Evolutionary conservation across 1,139 yeast genomes (phyloP), one percentile per base, ranked within the genome.

Genomic region (Blastobotrys capitulatus): DNA sequence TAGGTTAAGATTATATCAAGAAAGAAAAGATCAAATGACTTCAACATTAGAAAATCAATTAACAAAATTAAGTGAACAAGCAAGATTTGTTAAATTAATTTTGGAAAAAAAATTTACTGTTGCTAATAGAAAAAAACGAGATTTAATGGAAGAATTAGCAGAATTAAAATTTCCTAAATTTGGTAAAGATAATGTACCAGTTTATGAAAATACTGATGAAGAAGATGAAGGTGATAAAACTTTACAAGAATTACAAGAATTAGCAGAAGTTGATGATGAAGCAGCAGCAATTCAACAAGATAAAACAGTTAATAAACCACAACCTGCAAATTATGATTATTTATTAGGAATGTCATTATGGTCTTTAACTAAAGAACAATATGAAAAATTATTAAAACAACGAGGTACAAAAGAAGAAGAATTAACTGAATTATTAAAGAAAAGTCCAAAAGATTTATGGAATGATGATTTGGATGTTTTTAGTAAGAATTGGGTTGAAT

Each of bases 401-500:
- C 77, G 81, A 56, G 87, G 80, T 48, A 81, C 71, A 31, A 85
- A 83, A 63, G 94, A 89, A 63, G 72, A 68, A 10, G 95, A 88
- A 62, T 76, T 92, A 59, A 83, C 81, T 46, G 66, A 64, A 1
- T 74, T 92, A 57, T 75, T 90, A 58, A 77, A 77, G 51, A 74
- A 81, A 61, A 73, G 86, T 6, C 92, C 97, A 22, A 88, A 87
- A 64, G 97, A 89, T 66, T 72, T 92, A 54, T 92, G 98, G 98
- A 77, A 72, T 53, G 76, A 67, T 42, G 98, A 92, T 65, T 74
- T 92, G 60, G 95, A 88, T 53, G 82, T 69, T 1, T 92, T 92
- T 64, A 63, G 79, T 56, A 72, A 58, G 6, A 78, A 76, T 12
- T 92, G 94, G 84, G 77, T 82, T 1, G 71, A 75, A 49, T 88